Base-by-base conservation (phyloP, 495 filamentous ascomycete species). In the Xeromyces bisporus region DNA sequence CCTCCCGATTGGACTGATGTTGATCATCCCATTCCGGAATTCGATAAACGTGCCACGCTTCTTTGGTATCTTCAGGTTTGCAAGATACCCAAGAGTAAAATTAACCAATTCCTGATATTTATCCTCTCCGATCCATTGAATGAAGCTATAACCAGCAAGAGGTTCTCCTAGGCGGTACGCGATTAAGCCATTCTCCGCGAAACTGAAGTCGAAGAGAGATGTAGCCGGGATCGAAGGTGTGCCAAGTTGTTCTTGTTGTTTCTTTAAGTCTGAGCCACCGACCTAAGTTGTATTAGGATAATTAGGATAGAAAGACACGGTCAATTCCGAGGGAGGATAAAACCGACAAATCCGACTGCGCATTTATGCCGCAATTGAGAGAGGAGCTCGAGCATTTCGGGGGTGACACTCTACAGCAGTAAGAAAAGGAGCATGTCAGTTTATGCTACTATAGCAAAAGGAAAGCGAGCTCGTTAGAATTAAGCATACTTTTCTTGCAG, bases 11-110 rank as follows among this genome's bases (percentile, higher is more conserved):
- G 89, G 89, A 23, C 71, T 78, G 40, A 97, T 62, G 42, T 97
- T 97, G 54, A 97, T 71, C 89, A 96, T 96, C 51, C 89, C 89
- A 49, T 87, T 92, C 36, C 64, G 70, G 65, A 93, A 97, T 64
- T 97, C 89, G 36, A 97, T 58, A 50, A 97, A 97, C 18, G 89
- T 97, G 40, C 89, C 89, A 27, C 87, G 67, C 73, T 91, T 96
- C 55, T 83, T 56, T 23, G 87, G 89, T 10, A 64, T 34, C 43
- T 91, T 80, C 20, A 93, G 55, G 47, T 93, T 82, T 39, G 85
- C 80, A 39, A 97, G 71, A 51, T 93, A 91, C 53, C 75, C 80
- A 50, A 96, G 67, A 38, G 77, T 68, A 60, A 86, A 97, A 39
- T 71, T 75, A 9, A 79, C 83, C 34, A 97, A 60, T 43, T 74